A percentile compares a stretch with the other conserved stretches of the same genome.
Evolutionary conservation across 306 rosid species (phyloP).

Genomic region (Styphnolobium japonicum): DNA sequence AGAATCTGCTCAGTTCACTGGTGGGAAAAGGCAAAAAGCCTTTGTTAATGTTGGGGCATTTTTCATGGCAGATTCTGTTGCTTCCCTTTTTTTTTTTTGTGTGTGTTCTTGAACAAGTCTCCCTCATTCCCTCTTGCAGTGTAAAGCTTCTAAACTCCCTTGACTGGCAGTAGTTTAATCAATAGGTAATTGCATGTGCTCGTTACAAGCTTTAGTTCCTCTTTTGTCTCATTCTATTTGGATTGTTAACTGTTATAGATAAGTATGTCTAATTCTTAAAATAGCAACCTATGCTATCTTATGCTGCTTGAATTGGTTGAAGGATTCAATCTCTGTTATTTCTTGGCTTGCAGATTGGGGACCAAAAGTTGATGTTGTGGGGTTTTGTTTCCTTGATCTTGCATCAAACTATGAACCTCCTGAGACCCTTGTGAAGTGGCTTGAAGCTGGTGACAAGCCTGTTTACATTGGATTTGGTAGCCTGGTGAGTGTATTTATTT

Average conservation of each 20-base stretch:
- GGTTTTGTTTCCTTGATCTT: constrained; percentile 99
- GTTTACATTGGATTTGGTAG: constrained; percentile 96
- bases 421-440: constrained; percentile 77
- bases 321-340: background rate
- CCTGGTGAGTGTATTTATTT: constrained; percentile 59
- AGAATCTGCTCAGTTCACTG: background rate
- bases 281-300: background rate
- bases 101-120: background rate
- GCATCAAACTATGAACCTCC: constrained; percentile 97
- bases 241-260: background rate
- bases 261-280: background rate
- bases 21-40: no score
- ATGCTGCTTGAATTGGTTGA: constrained; percentile 6
- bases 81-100: no score
- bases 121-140: background rate
- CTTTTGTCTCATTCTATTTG: background rate
- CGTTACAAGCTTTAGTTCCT: background rate
- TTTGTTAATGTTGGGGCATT: no score
- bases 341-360: constrained; percentile 93
- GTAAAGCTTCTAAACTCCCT: background rate
- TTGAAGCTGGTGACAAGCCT: constrained; percentile 81
- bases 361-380: constrained; percentile 89
- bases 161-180: background rate
- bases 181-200: background rate
- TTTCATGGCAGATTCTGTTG: no score